Base-by-base conservation (phyloP, 352 stramenopile species). In the Phytopythium aichiense region DNA sequence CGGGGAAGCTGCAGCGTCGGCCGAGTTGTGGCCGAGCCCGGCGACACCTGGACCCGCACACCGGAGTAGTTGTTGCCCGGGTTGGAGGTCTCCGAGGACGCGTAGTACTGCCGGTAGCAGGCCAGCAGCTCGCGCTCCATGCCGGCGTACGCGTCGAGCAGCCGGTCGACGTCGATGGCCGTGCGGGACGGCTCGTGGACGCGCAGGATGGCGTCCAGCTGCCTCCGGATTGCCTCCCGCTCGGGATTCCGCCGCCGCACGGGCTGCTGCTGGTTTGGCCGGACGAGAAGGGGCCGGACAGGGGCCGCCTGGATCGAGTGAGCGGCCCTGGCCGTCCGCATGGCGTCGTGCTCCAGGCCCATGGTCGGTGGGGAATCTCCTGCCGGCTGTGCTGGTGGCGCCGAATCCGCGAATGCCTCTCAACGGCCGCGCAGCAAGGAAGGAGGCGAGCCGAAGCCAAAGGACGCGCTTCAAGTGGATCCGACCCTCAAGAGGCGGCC, bases 91-190 rank as follows among this genome's bases (percentile, higher is more conserved):
- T 50, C 55, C 7, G 11, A 5, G 60, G 74, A 68, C 0, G 76
- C 72, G 73, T 87, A 88, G 57, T 79, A 86, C 56, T 86, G 78
- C 43, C 81, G 81, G 60, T 87, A 88, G 64, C 78, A 87, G 61
- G 82, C 74, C 48, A 88, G 48, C 30, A 88, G 65, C 48, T 90
- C 81, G n/a, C 69, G 72, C 22, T 90, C 81, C 65, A 87, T 73
- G 33, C 77, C 81, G 11, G 70, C 65, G 67, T 81, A 90, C 16
- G 67, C 71, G 45, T 73, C 69, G 23, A 90, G 62, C 13, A 90
- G 37, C 12, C 78, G 73, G 30, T 62, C 45, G 13, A 68, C 75
- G 25, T 52, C 23, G 22, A 70, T 69, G 18, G 66, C 65, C 52
- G 75, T 66, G 38, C 73, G 72, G 20, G 68, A 55, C 0, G 81